A percentile compares a stretch with the other conserved stretches of the same genome.
Evolutionary conservation across 2,329 filamentous ascomycete genomes (phyloP).

Genomic region (Metarhizium rileyi): DNA sequence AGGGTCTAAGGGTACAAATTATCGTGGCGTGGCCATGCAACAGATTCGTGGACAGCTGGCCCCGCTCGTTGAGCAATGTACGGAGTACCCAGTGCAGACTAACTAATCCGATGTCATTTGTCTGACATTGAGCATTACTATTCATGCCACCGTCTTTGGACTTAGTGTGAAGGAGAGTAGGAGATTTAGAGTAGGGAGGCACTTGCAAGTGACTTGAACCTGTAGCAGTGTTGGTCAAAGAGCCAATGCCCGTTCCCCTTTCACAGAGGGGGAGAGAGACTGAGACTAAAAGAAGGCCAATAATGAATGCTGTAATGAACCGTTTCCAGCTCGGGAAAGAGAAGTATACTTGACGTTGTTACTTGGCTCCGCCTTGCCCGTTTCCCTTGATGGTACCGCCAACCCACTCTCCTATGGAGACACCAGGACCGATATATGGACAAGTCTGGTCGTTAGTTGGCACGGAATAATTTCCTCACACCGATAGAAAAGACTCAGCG

Average conservation of each 20-base stretch:
- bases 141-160: no score
- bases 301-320: constrained; percentile 44
- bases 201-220: constrained; percentile 16
- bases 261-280: constrained; percentile 29
- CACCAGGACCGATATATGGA: constrained; percentile 36
- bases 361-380: constrained; percentile 39
- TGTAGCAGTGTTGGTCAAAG: constrained; percentile 24
- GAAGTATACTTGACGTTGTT: constrained; percentile 46
- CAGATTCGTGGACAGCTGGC: no score
- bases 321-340: constrained; percentile 35
- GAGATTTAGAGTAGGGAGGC: not conserved
- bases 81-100: no score
- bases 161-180: no score
- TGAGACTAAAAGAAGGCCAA: constrained; percentile 44
- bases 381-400: constrained; percentile 39
- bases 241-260: constrained; percentile 29
- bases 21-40: no score
- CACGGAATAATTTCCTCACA: not conserved
- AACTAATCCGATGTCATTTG: no score
- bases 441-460: constrained; percentile 29
- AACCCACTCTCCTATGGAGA: constrained; percentile 42
- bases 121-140: no score
- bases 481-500: no score
- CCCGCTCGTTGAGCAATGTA: no score
- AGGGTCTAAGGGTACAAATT: no score